A percentile compares a stretch with the other conserved stretches of the same genome.
phyloP scores from a whole-genome alignment of 805 yeast genomes.

The Cyberlindnera saturnus region DNA sequence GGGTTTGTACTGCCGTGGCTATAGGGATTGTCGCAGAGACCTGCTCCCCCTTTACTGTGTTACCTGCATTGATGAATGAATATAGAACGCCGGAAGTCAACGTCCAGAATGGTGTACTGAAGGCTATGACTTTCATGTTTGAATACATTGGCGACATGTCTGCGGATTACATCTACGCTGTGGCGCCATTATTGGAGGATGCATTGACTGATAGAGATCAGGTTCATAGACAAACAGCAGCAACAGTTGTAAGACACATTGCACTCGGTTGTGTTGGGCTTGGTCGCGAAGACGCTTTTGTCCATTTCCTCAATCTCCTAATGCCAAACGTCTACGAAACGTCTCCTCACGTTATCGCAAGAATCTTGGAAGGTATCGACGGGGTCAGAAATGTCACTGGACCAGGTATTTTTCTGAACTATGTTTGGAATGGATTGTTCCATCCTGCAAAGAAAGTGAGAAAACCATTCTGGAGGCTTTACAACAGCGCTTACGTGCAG shows the following conservation, averaged over 20 bases:
- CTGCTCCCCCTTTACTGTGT: constrained; percentile 86
- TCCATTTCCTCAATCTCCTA: constrained; percentile 74
- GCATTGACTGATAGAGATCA: constrained; percentile 86
- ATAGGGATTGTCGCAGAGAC: constrained; percentile 93
- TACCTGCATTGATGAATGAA: constrained; percentile 95
- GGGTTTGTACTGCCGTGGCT: constrained; percentile 97
- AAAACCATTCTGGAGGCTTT: constrained; percentile 77
- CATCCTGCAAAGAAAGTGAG: constrained; percentile 92
- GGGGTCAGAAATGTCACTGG: constrained; percentile 71
- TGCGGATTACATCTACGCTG: constrained; percentile 74
- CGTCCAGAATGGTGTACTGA: constrained; percentile 92
- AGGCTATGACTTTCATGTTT: constrained; percentile 84
- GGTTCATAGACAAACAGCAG: constrained; percentile 94
- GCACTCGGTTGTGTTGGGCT: constrained; percentile 73
- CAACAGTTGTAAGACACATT: constrained; percentile 77
- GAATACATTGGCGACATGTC: constrained; percentile 84
- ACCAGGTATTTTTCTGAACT: constrained; percentile 64
- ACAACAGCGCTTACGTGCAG: constrained; percentile 70
- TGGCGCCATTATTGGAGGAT: constrained; percentile 76
- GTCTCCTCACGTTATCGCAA: constrained; percentile 86
- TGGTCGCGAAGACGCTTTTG: constrained; percentile 75
- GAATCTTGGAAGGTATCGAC: constrained; percentile 77
- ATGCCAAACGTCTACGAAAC: constrained; percentile 91
- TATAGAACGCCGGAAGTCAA: constrained; percentile 87
- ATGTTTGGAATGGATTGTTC: constrained; percentile 82